Percentiles rank a stretch among this genome's conserved stretches.
Evolutionary conservation across 2,329 filamentous ascomycete species (phyloP).

Genomic region (Arthrobotrys pseudoclavata): DNA sequence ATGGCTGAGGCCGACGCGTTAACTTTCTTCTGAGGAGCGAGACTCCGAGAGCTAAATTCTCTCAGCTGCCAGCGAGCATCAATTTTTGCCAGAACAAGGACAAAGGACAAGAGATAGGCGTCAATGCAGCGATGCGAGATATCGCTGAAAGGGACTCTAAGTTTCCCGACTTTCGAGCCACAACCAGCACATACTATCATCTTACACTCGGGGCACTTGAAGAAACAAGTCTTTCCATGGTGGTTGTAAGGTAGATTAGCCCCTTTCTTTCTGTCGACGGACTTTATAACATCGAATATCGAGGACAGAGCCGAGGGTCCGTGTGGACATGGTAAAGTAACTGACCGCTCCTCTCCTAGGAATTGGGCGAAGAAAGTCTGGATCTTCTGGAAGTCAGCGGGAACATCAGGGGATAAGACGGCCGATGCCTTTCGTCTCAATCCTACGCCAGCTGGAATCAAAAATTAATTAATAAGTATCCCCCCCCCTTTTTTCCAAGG

Average conservation of each 20-base stretch:
- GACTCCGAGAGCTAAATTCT: slow-evolving; percentile 14
- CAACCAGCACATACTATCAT: slow-evolving; percentile 43
- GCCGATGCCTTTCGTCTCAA: background rate
- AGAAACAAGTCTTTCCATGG: slow-evolving; percentile 19
- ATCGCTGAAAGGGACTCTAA: background rate
- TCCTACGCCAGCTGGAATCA: background rate
- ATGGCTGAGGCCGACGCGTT: background rate
- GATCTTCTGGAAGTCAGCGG: slow-evolving; percentile 23
- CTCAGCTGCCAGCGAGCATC: slow-evolving; percentile 42
- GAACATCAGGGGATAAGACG: background rate
- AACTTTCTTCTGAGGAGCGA: background rate
- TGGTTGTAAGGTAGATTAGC: slow-evolving; percentile 20
- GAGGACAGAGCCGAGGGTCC: background rate
- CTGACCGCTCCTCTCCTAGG: background rate
- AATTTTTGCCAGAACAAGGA: slow-evolving; percentile 36
- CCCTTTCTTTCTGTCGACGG: slow-evolving; percentile 33
- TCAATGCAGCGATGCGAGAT: slow-evolving; percentile 32
- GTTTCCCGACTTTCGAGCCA: slow-evolving; percentile 14
- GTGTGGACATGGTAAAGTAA: slow-evolving; percentile 13
- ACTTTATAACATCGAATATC: slow-evolving; percentile 25
- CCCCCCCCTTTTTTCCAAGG: background rate
- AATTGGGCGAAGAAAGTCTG: slow-evolving; percentile 15
- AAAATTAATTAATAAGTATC: too few relatives aligned
- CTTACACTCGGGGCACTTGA: slow-evolving; percentile 40
- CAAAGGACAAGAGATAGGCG: slow-evolving; percentile 33